Evolutionary conservation across 2,329 filamentous ascomycete species (phyloP), one percentile per base, ranked within the genome.

Genomic region (Stachybotrys elegans): DNA sequence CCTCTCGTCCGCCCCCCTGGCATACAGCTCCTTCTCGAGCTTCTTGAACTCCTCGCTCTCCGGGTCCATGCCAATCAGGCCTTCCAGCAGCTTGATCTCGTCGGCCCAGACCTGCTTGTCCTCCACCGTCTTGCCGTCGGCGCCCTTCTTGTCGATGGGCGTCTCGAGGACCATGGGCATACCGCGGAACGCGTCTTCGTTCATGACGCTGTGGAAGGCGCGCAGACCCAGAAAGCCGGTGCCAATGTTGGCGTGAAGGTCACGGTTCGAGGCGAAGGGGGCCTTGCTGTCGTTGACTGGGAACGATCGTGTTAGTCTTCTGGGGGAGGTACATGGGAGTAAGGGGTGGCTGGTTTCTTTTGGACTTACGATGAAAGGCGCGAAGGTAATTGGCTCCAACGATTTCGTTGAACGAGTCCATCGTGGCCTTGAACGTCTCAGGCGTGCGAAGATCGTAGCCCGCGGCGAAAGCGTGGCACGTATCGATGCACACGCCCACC

Each of bases 161-260:
- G 93, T 98, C 71, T 98, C 93, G 7, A 98, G 77, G 2, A 98
- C 83, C 81, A 98, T 89, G 4, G 93, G 93, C 56, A 96, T 67
- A 21, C 81, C 81, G 53, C 86, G 78, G 47, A 97, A 86, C 2
- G 80, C 72, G 21, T 76, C 71, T 57, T 89, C 82, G 63, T 97
- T 97, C 73, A 97, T 84, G 47, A 98, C 70, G 59, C 84, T 88
- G 68, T 95, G 88, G 65, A 98, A 98, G 3, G 91, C 87, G 19
- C 87, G 79, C 14, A 98, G 75, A 1, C 93, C 93, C 0, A 98
- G 75, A 60, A 94, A 98, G 1, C 93, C 93, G 0, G 90, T 94
- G 21, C 93, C 93, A 50, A 98, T 97, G 61, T 96, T 97, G 51
- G 92, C 90, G 66, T 98, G 93, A 3, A 97, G 69, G 61, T 98